A percentile compares a stretch with the other conserved stretches of the same genome.
Evolutionary conservation across 2,329 filamentous ascomycete species (phyloP).

Genomic region (Plenodomus tracheiphilus): DNA sequence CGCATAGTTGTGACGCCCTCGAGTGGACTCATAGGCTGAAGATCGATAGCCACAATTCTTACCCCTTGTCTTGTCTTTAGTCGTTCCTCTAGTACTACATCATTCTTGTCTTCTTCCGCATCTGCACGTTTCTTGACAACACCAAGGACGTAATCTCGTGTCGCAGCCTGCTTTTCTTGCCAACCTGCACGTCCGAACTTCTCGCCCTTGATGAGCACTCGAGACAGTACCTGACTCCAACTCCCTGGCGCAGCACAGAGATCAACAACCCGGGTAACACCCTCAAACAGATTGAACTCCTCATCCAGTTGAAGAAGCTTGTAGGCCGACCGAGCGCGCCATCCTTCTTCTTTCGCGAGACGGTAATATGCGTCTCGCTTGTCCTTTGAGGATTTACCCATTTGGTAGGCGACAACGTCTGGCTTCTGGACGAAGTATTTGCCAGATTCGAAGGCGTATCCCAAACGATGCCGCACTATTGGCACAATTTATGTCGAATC

Average conservation of each 20-base stretch:
- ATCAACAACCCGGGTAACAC: constrained; percentile 91
- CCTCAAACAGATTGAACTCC: constrained; percentile 92
- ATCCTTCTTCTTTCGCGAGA: constrained; percentile 97
- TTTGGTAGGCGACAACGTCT: constrained; percentile 39
- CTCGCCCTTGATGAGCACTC: constrained; percentile 91
- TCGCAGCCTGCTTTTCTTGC: constrained; percentile 79
- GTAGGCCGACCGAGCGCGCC: constrained; percentile 94
- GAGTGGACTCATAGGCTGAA: constrained; percentile 93
- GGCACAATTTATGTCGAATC: not conserved
- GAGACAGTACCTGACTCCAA: constrained; percentile 95
- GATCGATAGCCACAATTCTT: constrained; percentile 92
- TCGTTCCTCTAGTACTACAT: constrained; percentile 20
- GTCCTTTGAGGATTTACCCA: constrained; percentile 98
- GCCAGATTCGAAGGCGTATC: too few species aligned
- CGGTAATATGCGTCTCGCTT: constrained; percentile 98
- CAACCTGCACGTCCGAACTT: constrained; percentile 83
- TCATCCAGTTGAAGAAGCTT: constrained; percentile 94
- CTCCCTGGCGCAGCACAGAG: constrained; percentile 93
- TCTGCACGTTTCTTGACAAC: constrained; percentile 11
- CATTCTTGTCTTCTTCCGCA: constrained; percentile 7
- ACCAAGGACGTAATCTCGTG: constrained; percentile 61
- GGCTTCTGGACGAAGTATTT: not conserved
- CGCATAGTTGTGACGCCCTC: constrained; percentile 90
- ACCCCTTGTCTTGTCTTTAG: constrained; percentile 67
- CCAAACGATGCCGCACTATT: too few species aligned